Evolutionary conservation across 305 asterid genomes (phyloP).

Genomic region (Fraxinus paxiana): DNA sequence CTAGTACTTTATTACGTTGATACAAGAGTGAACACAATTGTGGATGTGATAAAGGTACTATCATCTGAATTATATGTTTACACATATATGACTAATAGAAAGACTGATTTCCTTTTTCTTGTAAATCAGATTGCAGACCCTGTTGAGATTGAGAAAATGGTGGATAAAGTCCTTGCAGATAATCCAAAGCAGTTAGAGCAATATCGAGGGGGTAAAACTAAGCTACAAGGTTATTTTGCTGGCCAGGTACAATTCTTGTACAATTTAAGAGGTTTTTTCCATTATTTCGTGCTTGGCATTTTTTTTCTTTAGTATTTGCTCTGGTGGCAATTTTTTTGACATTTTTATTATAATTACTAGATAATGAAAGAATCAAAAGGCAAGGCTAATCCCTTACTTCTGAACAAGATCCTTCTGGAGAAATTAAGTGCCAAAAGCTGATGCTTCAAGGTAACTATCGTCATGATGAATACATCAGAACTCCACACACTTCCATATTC

Average conservation of each 20-base stretch:
- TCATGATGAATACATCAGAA: background rate
- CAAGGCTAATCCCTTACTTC: slow-evolving; percentile 82
- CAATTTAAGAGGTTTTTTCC: slow-evolving; percentile 5
- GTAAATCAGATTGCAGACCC: slow-evolving; percentile 74
- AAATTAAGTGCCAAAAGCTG: slow-evolving; percentile 59
- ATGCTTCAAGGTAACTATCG: slow-evolving; percentile 12
- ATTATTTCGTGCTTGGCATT: background rate
- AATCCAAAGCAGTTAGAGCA: slow-evolving; percentile 88
- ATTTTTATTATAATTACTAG: slow-evolving; percentile 30
- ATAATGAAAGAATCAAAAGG: slow-evolving; percentile 92
- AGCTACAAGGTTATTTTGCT: slow-evolving; percentile 86
- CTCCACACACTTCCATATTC: background rate
- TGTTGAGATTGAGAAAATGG: slow-evolving; percentile 80
- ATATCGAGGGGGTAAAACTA: slow-evolving; percentile 85
- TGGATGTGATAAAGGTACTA: background rate
- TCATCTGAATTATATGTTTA: background rate
- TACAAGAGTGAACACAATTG: background rate
- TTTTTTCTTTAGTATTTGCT: background rate
- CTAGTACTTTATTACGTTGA: background rate
- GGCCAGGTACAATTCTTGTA: slow-evolving; percentile 66
- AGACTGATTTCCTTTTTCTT: background rate
- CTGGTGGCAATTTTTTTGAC: background rate
- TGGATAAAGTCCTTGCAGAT: slow-evolving; percentile 70
- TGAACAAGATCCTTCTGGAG: slow-evolving; percentile 78
- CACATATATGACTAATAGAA: background rate